Evolutionary conservation across 495 filamentous ascomycete genomes (phyloP).

Genomic region (Lasiosphaeria miniovina): DNA sequence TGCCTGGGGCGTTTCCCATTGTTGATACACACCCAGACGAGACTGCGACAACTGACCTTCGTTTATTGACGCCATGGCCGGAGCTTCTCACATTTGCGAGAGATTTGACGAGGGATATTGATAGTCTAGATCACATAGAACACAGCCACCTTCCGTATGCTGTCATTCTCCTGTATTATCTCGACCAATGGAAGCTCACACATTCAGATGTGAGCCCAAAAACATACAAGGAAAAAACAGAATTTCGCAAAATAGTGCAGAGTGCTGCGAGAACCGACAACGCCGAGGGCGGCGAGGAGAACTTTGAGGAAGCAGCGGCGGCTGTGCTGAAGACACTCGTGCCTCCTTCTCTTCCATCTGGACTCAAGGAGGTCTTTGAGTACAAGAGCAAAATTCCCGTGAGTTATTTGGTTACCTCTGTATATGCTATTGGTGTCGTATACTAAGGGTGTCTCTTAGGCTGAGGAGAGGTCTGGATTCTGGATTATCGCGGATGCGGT

Average conservation of each 20-base stretch:
- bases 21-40: slow-evolving; percentile 95
- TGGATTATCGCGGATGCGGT: slow-evolving; percentile 90
- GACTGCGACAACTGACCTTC: slow-evolving; percentile 78
- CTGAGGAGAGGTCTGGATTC: slow-evolving; percentile 57
- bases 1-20: slow-evolving; percentile 80
- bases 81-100: slow-evolving; percentile 66
- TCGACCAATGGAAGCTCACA: slow-evolving; percentile 74
- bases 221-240: slow-evolving; percentile 82
- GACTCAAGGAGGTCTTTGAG: slow-evolving; percentile 74
- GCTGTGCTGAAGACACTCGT: slow-evolving; percentile 81
- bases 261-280: slow-evolving; percentile 66
- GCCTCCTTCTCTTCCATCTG: slow-evolving; percentile 57
- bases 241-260: slow-evolving; percentile 68
- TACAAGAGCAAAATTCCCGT: slow-evolving; percentile 50
- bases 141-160: slow-evolving; percentile 94
- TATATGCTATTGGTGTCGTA: slow-evolving; percentile 6
- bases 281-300: slow-evolving; percentile 90
- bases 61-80: slow-evolving; percentile 82
- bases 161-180: slow-evolving; percentile 77
- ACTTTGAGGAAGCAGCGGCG: slow-evolving; percentile 87
- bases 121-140: slow-evolving; percentile 68
- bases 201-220: slow-evolving; percentile 68
- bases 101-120: slow-evolving; percentile 62
- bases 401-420: slow-evolving; percentile 15
- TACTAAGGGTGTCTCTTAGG: slow-evolving; percentile 27